Conservation (phyloP, 495 filamentous ascomycete species). For the Penicillium macrosclerotiorum region DNA sequence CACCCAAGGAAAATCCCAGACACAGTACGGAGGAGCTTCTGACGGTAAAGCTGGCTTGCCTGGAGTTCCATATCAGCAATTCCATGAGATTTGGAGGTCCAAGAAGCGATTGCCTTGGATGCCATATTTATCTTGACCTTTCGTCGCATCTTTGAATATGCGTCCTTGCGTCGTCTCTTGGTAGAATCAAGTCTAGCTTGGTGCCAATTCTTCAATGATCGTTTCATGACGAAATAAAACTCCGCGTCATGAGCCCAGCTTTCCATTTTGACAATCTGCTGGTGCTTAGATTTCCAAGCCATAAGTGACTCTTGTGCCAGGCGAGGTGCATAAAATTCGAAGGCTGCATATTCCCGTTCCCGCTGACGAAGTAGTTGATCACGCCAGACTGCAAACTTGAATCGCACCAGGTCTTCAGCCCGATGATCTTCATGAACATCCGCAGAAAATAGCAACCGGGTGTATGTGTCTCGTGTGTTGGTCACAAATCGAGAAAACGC, state of each 20-base stretch:
- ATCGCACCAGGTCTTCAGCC: conserved; percentile 31
- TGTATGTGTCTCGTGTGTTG: conserved; percentile 38
- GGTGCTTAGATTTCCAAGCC: conserved; percentile 44
- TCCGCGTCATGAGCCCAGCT: conserved; percentile 53
- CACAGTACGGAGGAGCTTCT: conserved; percentile 33
- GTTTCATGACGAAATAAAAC: conserved; percentile 58
- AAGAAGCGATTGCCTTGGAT: conserved; percentile 39
- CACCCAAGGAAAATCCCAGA: conserved; percentile 43
- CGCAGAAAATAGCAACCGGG: conserved; percentile 36
- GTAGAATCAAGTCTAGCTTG: conserved; percentile 47
- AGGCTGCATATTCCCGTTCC: conserved; percentile 49
- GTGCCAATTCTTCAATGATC: conserved; percentile 55
- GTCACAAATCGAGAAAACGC: conserved; percentile 43
- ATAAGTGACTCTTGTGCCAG: conserved; percentile 47
- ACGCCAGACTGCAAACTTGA: conserved; percentile 44
- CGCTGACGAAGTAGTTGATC: conserved; percentile 39
- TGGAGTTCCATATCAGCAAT: conserved; percentile 43
- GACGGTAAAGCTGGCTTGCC: conserved; percentile 40
- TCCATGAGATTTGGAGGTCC: conserved; percentile 42
- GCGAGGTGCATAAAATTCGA: conserved; percentile 52
- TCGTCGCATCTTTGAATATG: conserved; percentile 58
- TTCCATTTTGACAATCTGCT: conserved; percentile 49
- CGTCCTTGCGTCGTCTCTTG: conserved; percentile 54
- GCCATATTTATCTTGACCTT: conserved; percentile 58
- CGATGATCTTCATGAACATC: conserved; percentile 35